phyloP scores from a whole-genome alignment of 2,329 filamentous ascomycete genomes.

The Fusarium domesticum region DNA sequence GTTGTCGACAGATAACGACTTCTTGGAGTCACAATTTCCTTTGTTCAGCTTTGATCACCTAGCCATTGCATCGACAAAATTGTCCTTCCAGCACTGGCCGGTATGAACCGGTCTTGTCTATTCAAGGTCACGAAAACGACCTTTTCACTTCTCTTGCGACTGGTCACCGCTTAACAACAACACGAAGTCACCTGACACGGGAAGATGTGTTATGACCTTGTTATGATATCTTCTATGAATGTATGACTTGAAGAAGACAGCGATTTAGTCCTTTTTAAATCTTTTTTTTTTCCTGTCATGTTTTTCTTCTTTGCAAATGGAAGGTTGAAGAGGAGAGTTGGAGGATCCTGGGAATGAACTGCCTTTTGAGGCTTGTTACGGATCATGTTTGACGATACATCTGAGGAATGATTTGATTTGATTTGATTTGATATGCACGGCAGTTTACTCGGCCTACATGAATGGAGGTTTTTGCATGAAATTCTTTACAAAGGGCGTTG shows the following conservation, averaged over 20 bases:
- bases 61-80: slow-evolving; percentile 47
- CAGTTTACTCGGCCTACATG: slow-evolving; percentile 23
- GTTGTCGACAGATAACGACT: slow-evolving; percentile 18
- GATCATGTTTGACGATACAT: slow-evolving; percentile 34
- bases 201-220: slow-evolving; percentile 37
- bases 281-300: slow-evolving; percentile 25
- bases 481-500: slow-evolving; percentile 26
- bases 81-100: slow-evolving; percentile 33
- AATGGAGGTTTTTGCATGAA: slow-evolving; percentile 25
- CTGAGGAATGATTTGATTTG: slow-evolving; percentile 28
- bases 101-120: slow-evolving; percentile 27
- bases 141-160: slow-evolving; percentile 33
- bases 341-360: slow-evolving; percentile 3
- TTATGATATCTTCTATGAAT: slow-evolving; percentile 41
- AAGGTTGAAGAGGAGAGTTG: not conserved
- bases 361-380: slow-evolving; percentile 26
- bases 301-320: slow-evolving; percentile 12
- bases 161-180: slow-evolving; percentile 33
- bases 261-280: slow-evolving; percentile 28
- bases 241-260: slow-evolving; percentile 43
- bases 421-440: no score
- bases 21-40: slow-evolving; percentile 3
- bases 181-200: slow-evolving; percentile 33
- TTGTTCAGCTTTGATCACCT: slow-evolving; percentile 38
- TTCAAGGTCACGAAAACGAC: slow-evolving; percentile 27